These are phyloP conservation scores for Fusarium clavum DNA, from an alignment of 2,329 filamentous ascomycete genomes.

Conservation along the genomic window DNA sequence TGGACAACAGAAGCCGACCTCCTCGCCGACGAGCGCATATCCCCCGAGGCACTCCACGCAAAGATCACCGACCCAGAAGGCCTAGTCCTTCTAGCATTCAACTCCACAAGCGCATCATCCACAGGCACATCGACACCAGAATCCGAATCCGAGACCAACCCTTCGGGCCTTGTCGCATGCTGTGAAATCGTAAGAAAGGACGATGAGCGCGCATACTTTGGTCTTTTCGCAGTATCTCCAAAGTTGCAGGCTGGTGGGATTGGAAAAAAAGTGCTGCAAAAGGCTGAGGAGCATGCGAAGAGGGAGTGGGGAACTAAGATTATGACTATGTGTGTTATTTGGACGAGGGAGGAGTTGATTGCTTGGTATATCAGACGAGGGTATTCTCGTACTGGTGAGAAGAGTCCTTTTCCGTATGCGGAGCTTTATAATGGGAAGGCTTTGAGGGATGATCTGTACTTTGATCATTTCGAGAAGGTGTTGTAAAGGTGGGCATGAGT, in stretches of 20 bases:
- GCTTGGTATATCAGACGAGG: conserved; percentile 59
- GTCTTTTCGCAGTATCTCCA: conserved; percentile 61
- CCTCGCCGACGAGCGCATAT: conserved; percentile 58
- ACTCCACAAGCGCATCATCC: background rate
- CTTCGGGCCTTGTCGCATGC: conserved; percentile 53
- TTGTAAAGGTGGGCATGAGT: conserved; percentile 27
- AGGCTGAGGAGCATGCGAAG: conserved; percentile 55
- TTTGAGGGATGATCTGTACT: conserved; percentile 58
- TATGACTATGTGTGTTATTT: conserved; percentile 61
- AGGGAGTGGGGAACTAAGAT: conserved; percentile 48
- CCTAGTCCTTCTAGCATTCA: conserved; percentile 53
- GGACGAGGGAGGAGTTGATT: conserved; percentile 57
- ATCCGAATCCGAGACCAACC: conserved; percentile 32
- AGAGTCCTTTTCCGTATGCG: conserved; percentile 56
- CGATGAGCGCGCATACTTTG: conserved; percentile 55
- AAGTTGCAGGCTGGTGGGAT: conserved; percentile 57
- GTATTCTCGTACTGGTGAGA: conserved; percentile 55
- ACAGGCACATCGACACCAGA: conserved; percentile 27
- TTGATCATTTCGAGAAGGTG: conserved; percentile 56
- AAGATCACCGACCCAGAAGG: conserved; percentile 56
- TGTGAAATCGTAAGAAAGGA: conserved; percentile 55
- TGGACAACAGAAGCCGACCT: conserved; percentile 63
- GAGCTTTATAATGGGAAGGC: conserved; percentile 52
- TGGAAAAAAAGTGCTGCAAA: conserved; percentile 55
- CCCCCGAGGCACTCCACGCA: conserved; percentile 48